Percentiles rank a stretch among this genome's conserved stretches.
Conservation (phyloP, 768 basidiomycete genomes). For the Lactifluus pinguis region DNA sequence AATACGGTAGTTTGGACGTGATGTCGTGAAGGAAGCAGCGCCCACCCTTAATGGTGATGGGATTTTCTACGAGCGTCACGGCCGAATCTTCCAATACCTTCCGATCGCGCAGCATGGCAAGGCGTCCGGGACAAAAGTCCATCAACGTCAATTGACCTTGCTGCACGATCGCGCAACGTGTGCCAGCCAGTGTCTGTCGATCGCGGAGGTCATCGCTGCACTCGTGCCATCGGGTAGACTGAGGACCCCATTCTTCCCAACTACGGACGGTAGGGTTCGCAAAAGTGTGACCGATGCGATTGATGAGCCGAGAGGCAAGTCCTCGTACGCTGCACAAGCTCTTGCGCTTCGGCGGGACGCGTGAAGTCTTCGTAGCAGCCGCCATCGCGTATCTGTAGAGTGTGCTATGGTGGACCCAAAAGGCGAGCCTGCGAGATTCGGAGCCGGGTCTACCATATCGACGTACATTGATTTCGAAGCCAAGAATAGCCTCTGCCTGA, state of each 20-base stretch:
- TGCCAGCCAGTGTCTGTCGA: conserved; percentile 11
- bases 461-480: conserved; percentile 8
- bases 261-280: background rate
- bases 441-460: background rate
- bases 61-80: background rate
- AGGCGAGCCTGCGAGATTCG: conserved; percentile 4
- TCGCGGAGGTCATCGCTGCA: conserved; percentile 5
- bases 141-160: conserved; percentile 5
- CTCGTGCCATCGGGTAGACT: conserved; percentile 12
- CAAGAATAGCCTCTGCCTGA: conserved; percentile 5
- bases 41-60: background rate
- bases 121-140: conserved; percentile 13
- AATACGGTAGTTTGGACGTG: conserved; percentile 6
- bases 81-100: background rate
- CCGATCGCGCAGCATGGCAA: background rate
- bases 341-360: background rate
- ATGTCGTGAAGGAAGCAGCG: conserved; percentile 11
- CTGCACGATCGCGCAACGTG: conserved; percentile 12
- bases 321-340: background rate
- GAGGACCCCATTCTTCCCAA: conserved; percentile 11
- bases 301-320: background rate
- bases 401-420: conserved; percentile 7
- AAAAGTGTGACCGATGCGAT: background rate
- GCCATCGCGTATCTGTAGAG: background rate
- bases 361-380: background rate